Evolutionary conservation across 257 asterid genomes (phyloP).

Genomic region (Nicotiana obtusifolia): DNA sequence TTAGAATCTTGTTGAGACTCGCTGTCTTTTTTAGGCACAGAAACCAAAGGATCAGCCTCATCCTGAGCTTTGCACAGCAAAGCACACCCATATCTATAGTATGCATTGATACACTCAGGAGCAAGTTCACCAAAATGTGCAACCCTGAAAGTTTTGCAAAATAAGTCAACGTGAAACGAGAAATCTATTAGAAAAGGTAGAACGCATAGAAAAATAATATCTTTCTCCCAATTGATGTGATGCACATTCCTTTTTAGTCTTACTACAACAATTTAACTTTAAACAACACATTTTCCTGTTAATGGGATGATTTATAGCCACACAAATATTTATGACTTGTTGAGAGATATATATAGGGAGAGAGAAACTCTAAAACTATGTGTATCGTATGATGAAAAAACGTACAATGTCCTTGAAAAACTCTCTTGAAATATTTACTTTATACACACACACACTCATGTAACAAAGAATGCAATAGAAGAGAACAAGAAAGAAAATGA

Average conservation of each 20-base stretch:
- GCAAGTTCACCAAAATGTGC: constrained; percentile 82
- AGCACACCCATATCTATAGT: constrained; percentile 73
- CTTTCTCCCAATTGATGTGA: no score
- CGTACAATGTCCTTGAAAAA: not conserved
- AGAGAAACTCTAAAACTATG: not conserved
- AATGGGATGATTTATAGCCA: no score
- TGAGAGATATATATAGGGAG: not conserved
- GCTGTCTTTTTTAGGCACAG: constrained; percentile 67
- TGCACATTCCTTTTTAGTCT: no score
- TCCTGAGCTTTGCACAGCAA: constrained; percentile 76
- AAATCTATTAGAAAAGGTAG: not conserved
- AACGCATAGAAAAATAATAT: not conserved
- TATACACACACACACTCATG: not conserved
- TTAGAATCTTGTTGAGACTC: constrained; percentile 47
- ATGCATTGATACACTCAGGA: constrained; percentile 74
- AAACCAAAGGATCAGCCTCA: constrained; percentile 85
- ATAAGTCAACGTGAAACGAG: not conserved
- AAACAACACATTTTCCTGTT: no score
- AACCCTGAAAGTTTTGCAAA: constrained; percentile 38
- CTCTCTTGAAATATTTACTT: not conserved
- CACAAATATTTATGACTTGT: no score
- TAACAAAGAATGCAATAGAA: not conserved
- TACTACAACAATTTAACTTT: no score
- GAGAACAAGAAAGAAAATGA: not conserved
- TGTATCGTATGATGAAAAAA: not conserved